Evolutionary conservation across 305 asterid genomes (phyloP).

Genomic region (Solanum hybrid): DNA sequence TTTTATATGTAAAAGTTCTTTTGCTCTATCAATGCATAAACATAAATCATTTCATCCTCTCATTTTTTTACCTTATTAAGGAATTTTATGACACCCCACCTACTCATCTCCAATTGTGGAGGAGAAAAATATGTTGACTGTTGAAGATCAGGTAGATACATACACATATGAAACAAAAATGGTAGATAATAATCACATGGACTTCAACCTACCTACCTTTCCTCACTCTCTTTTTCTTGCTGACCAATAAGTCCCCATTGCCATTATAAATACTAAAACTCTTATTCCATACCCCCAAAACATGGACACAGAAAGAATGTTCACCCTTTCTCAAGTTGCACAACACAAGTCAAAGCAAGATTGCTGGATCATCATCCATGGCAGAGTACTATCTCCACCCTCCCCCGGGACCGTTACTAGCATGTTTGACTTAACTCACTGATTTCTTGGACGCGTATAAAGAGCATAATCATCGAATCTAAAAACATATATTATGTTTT

Average conservation of each 20-base stretch:
- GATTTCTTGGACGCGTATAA: background rate
- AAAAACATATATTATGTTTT: background rate
- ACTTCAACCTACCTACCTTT: background rate
- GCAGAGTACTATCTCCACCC: slow-evolving; percentile 2
- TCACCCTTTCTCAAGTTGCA: slow-evolving; percentile 25
- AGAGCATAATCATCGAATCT: background rate
- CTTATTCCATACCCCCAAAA: background rate
- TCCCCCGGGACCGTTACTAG: background rate
- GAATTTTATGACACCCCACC: background rate
- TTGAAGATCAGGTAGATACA: background rate
- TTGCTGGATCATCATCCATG: slow-evolving; percentile 33
- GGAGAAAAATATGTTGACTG: background rate
- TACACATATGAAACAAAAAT: background rate
- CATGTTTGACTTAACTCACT: background rate
- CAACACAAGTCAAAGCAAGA: slow-evolving; percentile 24
- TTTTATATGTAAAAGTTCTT: background rate
- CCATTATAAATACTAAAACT: background rate
- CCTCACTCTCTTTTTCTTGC: background rate
- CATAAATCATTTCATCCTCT: background rate
- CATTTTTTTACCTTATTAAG: background rate
- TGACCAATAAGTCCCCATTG: background rate
- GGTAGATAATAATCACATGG: background rate
- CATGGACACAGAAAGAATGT: slow-evolving; percentile 13
- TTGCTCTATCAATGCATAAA: background rate
- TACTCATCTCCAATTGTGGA: background rate